phyloP scores from a whole-genome alignment of 305 asterid genomes.

The Ilex paraguariensis region DNA sequence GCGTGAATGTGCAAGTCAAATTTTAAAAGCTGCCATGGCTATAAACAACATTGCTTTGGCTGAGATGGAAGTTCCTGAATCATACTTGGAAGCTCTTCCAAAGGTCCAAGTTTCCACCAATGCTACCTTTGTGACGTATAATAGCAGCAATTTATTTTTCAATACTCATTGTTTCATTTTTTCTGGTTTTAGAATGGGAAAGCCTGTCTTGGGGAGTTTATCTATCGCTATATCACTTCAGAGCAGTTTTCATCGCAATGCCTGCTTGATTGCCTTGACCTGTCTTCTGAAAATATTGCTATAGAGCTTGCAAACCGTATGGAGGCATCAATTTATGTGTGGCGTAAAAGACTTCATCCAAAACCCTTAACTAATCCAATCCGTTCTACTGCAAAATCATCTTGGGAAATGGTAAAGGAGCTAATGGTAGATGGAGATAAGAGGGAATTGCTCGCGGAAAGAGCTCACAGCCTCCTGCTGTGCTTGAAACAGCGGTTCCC shows the following conservation, averaged over 20 bases:
- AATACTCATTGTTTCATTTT: no score
- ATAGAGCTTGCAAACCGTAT: slow-evolving; percentile 80
- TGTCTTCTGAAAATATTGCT: slow-evolving; percentile 75
- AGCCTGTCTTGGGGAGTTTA: slow-evolving; percentile 81
- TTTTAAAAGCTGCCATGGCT: slow-evolving; percentile 84
- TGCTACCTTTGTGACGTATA: neutral
- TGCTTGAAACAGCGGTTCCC: slow-evolving; percentile 7
- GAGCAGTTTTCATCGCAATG: slow-evolving; percentile 83
- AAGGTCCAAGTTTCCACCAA: slow-evolving; percentile 48
- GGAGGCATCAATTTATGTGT: slow-evolving; percentile 74
- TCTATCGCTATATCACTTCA: slow-evolving; percentile 78
- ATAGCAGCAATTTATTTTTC: neutral
- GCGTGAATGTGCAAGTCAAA: slow-evolving; percentile 84
- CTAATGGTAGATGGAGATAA: slow-evolving; percentile 5
- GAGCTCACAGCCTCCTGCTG: slow-evolving; percentile 4
- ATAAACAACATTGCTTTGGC: slow-evolving; percentile 65
- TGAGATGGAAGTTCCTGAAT: slow-evolving; percentile 93
- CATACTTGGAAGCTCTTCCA: slow-evolving; percentile 81
- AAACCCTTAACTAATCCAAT: slow-evolving; percentile 42
- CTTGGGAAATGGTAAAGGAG: slow-evolving; percentile 75
- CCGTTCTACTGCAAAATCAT: slow-evolving; percentile 54
- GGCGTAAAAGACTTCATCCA: slow-evolving; percentile 58
- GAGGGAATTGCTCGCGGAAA: neutral
- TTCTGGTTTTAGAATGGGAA: slow-evolving; percentile 54
- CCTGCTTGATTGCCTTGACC: slow-evolving; percentile 82